phyloP scores from a whole-genome alignment of 371 early-diverging fungal species.

The Dinochytrium kinnereticum region DNA sequence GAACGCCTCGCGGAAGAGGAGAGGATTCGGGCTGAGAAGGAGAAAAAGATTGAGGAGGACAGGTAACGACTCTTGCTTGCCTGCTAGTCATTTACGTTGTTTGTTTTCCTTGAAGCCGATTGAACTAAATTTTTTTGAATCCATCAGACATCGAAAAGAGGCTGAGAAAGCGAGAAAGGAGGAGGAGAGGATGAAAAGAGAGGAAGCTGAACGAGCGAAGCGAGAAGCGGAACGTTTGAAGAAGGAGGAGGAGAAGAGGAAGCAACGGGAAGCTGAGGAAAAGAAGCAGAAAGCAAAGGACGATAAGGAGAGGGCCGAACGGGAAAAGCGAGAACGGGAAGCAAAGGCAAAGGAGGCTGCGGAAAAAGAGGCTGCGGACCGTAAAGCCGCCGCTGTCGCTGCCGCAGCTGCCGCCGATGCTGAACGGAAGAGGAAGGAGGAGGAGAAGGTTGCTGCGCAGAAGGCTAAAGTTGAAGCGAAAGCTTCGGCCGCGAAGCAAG shows the following conservation, averaged over 20 bases:
- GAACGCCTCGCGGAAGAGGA: conserved; percentile 63
- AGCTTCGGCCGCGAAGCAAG: conserved; percentile 4
- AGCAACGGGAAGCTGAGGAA: conserved; percentile 66
- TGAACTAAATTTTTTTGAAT: background rate
- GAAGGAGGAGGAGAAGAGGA: conserved; percentile 62
- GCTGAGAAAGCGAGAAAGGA: conserved; percentile 50
- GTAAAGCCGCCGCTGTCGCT: background rate
- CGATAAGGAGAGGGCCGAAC: conserved; percentile 48
- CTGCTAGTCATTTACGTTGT: background rate
- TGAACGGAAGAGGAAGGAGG: conserved; percentile 10
- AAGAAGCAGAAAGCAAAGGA: conserved; percentile 53
- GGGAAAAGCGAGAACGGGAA: conserved; percentile 48
- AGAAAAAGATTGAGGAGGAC: conserved; percentile 44
- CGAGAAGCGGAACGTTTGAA: conserved; percentile 62
- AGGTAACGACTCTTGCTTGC: conserved; percentile 23
- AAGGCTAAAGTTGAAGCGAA: background rate
- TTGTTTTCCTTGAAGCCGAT: conserved; percentile 1
- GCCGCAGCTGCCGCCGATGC: conserved; percentile 3
- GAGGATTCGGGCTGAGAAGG: conserved; percentile 54
- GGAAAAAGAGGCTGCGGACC: conserved; percentile 39
- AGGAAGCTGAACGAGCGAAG: conserved; percentile 61
- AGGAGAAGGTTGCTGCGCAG: background rate
- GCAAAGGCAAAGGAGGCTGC: conserved; percentile 47
- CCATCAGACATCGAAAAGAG: conserved; percentile 32
- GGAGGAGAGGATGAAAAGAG: conserved; percentile 61